These are phyloP conservation scores for Dothistroma pini DNA, from an alignment of 2,329 filamentous ascomycete species.

Conservation along the genomic window DNA sequence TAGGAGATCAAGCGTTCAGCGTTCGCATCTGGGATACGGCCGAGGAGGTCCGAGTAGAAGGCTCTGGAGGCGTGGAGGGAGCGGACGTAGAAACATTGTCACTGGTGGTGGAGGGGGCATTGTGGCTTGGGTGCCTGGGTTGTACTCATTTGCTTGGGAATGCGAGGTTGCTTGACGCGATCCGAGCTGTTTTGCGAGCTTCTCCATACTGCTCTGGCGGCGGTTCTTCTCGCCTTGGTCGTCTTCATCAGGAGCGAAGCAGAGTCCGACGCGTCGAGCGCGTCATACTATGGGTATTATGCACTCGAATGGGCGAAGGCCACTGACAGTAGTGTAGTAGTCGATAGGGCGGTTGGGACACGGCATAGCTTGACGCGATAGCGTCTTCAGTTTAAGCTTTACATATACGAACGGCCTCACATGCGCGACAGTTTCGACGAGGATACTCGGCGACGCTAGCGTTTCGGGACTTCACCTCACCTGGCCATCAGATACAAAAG, in stretches of 20 bases:
- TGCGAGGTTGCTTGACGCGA: not conserved
- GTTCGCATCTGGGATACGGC: not conserved
- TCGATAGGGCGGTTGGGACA: not conserved
- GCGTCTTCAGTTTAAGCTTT: not conserved
- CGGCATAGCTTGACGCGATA: not conserved
- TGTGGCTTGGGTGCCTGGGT: not conserved
- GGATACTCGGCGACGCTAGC: not conserved
- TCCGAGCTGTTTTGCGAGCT: not conserved
- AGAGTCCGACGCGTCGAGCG: no score
- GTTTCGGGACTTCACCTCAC: not conserved
- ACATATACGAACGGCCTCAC: not conserved
- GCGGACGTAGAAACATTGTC: not conserved
- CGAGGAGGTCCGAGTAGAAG: not conserved
- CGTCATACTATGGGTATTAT: no score
- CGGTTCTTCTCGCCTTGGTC: no score
- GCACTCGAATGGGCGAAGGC: not conserved
- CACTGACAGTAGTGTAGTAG: not conserved
- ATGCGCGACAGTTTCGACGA: not conserved
- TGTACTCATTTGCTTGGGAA: not conserved
- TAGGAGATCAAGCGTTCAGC: not conserved
- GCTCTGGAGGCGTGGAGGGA: not conserved
- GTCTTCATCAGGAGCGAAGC: no score
- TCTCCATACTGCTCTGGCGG: no score
- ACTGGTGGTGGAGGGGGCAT: not conserved
- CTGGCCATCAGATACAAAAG: not conserved